phyloP scores from a whole-genome alignment of 768 basidiomycete species.

The Tremella yokohamensis region DNA sequence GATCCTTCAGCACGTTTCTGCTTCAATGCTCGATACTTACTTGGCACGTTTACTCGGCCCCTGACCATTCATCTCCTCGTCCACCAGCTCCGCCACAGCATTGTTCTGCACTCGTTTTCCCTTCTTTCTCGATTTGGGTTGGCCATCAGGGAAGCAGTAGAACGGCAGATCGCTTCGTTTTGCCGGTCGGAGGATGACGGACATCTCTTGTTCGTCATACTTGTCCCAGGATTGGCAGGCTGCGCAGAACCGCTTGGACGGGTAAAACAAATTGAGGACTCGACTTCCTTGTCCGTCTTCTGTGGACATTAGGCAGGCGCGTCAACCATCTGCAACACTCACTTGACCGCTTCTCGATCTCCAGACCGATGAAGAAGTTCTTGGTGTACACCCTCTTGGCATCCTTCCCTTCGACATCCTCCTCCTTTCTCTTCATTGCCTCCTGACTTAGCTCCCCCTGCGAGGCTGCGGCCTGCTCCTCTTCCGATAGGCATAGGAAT shows the following conservation, averaged over 20 bases:
- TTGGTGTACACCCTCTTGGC: constrained; percentile 80
- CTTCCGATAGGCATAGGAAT: constrained; percentile 74
- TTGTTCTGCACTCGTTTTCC: constrained; percentile 35
- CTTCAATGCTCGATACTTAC: constrained; percentile 21
- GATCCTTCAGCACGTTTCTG: not conserved
- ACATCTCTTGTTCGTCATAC: constrained; percentile 87
- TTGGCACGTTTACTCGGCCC: constrained; percentile 43
- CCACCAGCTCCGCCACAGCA: constrained; percentile 25
- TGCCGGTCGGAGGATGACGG: constrained; percentile 87
- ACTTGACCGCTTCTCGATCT: constrained; percentile 88
- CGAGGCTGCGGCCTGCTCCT: constrained; percentile 81
- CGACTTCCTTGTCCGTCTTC: constrained; percentile 74
- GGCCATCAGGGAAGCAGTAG: constrained; percentile 45
- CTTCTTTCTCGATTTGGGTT: constrained; percentile 45
- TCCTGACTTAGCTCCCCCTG: constrained; percentile 78
- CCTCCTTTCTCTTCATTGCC: constrained; percentile 64
- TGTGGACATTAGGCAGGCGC: constrained; percentile 48
- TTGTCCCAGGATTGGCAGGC: constrained; percentile 93
- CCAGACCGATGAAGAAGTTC: constrained; percentile 94
- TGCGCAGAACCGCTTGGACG: constrained; percentile 90
- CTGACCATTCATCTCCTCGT: constrained; percentile 29
- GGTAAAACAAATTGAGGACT: constrained; percentile 92
- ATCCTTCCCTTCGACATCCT: constrained; percentile 58
- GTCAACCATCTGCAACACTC: constrained; percentile 47
- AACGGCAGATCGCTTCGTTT: constrained; percentile 62